Conservation (phyloP, 2,329 filamentous ascomycete genomes). For the Paecilomyces variotii region DNA sequence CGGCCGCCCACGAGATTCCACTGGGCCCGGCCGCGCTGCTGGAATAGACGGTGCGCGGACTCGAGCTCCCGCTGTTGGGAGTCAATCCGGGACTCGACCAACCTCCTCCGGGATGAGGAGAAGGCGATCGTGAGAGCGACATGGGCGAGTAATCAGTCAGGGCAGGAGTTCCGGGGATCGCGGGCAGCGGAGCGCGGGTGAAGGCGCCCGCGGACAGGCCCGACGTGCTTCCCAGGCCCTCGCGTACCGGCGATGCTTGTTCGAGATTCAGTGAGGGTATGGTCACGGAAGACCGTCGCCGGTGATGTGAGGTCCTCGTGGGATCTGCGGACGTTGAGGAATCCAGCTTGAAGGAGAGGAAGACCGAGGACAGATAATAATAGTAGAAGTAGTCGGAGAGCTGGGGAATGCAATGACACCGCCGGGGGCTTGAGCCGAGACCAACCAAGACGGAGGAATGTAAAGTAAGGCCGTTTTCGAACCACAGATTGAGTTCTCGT, state of each 20-base stretch:
- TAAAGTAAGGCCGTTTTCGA: background rate
- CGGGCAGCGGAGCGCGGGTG: conserved; percentile 38
- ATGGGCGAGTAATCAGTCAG: conserved; percentile 54
- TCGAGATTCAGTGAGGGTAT: conserved; percentile 36
- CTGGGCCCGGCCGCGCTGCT: conserved; percentile 15
- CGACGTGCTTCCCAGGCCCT: conserved; percentile 15
- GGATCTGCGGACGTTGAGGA: conserved; percentile 40
- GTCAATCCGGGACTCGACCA: conserved; percentile 80
- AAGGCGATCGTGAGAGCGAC: conserved; percentile 82
- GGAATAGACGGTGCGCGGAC: conserved; percentile 44
- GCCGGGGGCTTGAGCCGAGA: background rate
- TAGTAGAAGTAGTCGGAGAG: background rate
- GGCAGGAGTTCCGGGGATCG: conserved; percentile 51
- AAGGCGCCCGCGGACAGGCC: conserved; percentile 14
- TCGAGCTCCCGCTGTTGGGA: conserved; percentile 63
- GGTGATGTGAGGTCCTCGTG: conserved; percentile 21
- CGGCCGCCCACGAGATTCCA: conserved; percentile 69
- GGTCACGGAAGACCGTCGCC: conserved; percentile 37
- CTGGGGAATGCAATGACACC: background rate
- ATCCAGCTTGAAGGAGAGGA: conserved; percentile 13
- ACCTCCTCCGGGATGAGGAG: conserved; percentile 72
- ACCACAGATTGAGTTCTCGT: background rate
- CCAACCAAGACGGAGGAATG: background rate
- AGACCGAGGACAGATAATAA: background rate
- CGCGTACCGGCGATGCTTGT: conserved; percentile 22